Conservation (phyloP, 495 filamentous ascomycete species). For the Durotheca rogersii region DNA sequence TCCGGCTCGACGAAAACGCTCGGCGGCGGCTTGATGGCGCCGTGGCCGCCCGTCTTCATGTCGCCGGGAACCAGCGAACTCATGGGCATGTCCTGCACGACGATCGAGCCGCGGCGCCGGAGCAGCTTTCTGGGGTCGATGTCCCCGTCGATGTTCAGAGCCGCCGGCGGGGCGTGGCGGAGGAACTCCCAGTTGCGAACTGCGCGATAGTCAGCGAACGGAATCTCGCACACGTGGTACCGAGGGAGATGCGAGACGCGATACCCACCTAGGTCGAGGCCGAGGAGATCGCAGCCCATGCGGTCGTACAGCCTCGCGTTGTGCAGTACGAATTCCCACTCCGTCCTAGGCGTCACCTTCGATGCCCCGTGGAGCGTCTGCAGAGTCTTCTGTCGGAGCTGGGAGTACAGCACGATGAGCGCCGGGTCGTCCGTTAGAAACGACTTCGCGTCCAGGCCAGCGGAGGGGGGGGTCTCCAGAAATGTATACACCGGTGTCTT, state of each 20-base stretch:
- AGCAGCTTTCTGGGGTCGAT: conserved; percentile 68
- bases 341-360: conserved; percentile 73
- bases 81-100: conserved; percentile 74
- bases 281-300: conserved; percentile 95
- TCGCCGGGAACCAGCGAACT: conserved; percentile 40
- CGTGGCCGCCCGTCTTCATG: conserved; percentile 49
- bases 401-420: conserved; percentile 80
- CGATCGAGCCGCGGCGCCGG: conserved; percentile 70
- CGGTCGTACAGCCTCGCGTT: conserved; percentile 86
- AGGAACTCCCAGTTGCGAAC: conserved; percentile 90
- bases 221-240: too few relatives aligned
- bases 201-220: conserved; percentile 7
- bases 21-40: conserved; percentile 59
- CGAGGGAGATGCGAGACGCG: neutral
- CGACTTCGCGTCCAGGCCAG: conserved; percentile 66
- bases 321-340: conserved; percentile 89
- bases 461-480: conserved; percentile 58
- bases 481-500: conserved; percentile 77
- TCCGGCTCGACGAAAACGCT: conserved; percentile 89
- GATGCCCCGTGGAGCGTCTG: conserved; percentile 83
- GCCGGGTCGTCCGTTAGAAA: conserved; percentile 91
- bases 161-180: conserved; percentile 41
- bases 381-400: conserved; percentile 80
- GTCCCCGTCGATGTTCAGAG: conserved; percentile 41
- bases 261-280: conserved; percentile 67